phyloP scores from a whole-genome alignment of 106 monocot genomes.

The Dioscorea dumetorum region DNA sequence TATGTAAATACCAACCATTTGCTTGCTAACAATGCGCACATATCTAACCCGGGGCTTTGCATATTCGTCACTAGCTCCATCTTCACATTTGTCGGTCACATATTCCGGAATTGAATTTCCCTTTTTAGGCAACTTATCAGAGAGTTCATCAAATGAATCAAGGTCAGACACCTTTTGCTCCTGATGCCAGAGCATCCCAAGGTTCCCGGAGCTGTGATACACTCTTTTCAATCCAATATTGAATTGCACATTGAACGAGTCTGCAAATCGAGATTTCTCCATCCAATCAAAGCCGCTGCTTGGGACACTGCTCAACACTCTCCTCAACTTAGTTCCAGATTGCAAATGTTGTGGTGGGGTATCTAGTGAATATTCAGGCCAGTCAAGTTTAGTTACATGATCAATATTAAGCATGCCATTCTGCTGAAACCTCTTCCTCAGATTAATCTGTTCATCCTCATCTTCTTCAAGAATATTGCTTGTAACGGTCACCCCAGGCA shows the following conservation, averaged over 20 bases:
- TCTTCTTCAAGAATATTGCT: not conserved
- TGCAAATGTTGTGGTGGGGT: conserved; percentile 10
- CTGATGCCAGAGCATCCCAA: conserved; percentile 46
- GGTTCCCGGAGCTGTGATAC: conserved; percentile 50
- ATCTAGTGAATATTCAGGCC: conserved; percentile 66
- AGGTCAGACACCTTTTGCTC: conserved; percentile 27
- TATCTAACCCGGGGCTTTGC: conserved; percentile 23
- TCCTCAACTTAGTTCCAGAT: conserved; percentile 24
- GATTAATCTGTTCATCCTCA: not conserved
- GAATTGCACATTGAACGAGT: not conserved
- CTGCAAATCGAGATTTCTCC: conserved; percentile 11
- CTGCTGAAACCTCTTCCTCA: not conserved
- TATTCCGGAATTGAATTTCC: conserved; percentile 11
- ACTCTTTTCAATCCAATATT: conserved; percentile 38
- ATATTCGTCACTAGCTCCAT: not conserved
- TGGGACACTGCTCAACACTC: conserved; percentile 27
- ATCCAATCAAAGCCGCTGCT: conserved; percentile 18
- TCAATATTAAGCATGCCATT: not conserved
- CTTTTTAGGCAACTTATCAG: conserved; percentile 24
- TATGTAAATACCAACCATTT: conserved; percentile 84
- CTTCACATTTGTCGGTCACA: conserved; percentile 8
- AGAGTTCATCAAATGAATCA: conserved; percentile 17
- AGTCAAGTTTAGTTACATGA: conserved; percentile 29
- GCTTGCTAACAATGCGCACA: conserved; percentile 59
- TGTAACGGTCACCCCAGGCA: not conserved